These are phyloP conservation scores for Chaetothyriales sp. DNA, from an alignment of 2,329 filamentous ascomycete genomes.

Conservation along the genomic window DNA sequence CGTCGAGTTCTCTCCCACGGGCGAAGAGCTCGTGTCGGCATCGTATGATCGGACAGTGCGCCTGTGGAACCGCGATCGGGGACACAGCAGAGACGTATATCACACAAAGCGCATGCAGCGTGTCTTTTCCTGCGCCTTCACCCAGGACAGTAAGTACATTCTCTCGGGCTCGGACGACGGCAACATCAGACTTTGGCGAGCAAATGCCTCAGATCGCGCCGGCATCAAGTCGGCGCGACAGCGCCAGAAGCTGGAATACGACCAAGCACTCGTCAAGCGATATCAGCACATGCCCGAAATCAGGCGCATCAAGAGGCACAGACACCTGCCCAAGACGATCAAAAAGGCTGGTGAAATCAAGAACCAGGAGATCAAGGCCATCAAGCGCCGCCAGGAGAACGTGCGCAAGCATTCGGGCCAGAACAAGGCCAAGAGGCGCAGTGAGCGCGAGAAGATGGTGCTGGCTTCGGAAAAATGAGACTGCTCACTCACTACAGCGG, in stretches of 20 bases:
- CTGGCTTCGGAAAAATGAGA: constrained; percentile 50
- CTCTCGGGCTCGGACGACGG: constrained; percentile 88
- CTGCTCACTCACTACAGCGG: too few species aligned
- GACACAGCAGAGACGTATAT: constrained; percentile 84
- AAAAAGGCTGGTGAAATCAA: constrained; percentile 98
- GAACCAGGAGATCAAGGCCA: constrained; percentile 67
- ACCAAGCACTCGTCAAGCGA: constrained; percentile 65
- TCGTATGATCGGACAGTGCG: constrained; percentile 81
- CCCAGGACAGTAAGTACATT: constrained; percentile 78
- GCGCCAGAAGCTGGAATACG: constrained; percentile 81
- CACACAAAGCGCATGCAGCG: constrained; percentile 97
- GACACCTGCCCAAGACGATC: constrained; percentile 80
- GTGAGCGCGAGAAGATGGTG: constrained; percentile 88
- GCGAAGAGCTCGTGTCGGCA: constrained; percentile 81
- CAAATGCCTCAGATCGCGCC: constrained; percentile 67
- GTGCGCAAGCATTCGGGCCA: constrained; percentile 83
- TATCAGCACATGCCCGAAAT: constrained; percentile 97
- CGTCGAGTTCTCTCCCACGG: constrained; percentile 87
- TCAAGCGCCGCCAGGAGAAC: constrained; percentile 89
- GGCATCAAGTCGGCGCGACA: constrained; percentile 78
- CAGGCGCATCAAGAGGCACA: constrained; percentile 73
- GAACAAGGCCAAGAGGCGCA: constrained; percentile 56
- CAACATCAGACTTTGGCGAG: constrained; percentile 79
- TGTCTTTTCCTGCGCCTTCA: constrained; percentile 73
- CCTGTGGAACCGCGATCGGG: constrained; percentile 65